A percentile compares a stretch with the other conserved stretches of the same genome.
phyloP scores from a whole-genome alignment of 2,329 filamentous ascomycete genomes.

The Rutstroemia sp. region DNA sequence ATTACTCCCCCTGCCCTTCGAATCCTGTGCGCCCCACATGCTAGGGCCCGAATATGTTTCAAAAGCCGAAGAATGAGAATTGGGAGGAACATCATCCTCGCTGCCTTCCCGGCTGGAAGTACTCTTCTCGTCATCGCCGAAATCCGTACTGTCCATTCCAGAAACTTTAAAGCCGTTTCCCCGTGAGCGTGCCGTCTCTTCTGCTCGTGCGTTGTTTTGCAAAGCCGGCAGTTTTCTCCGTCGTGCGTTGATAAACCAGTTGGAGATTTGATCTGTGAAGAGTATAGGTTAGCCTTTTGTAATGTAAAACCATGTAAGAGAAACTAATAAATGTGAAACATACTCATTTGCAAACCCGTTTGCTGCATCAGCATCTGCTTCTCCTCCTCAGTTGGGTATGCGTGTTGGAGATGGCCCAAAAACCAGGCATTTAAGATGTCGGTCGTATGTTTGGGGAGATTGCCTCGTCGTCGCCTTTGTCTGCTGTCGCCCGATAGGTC shows the following conservation, averaged over 20 bases:
- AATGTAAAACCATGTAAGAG: neutral
- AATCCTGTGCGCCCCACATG: too few relatives aligned
- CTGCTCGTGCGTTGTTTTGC: slow-evolving; percentile 23
- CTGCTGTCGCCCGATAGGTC: slow-evolving; percentile 17
- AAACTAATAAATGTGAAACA: slow-evolving; percentile 30
- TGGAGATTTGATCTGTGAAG: slow-evolving; percentile 57
- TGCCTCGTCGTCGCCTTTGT: slow-evolving; percentile 60
- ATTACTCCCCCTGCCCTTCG: too few relatives aligned
- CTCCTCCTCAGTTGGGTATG: slow-evolving; percentile 82
- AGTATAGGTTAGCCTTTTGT: neutral
- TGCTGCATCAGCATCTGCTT: slow-evolving; percentile 72
- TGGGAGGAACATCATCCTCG: neutral
- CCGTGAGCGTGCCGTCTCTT: slow-evolving; percentile 13
- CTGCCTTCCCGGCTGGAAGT: neutral
- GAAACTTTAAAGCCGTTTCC: neutral
- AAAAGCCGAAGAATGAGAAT: too few relatives aligned
- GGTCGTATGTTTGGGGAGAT: slow-evolving; percentile 84
- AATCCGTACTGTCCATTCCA: too few relatives aligned
- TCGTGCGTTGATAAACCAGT: slow-evolving; percentile 76
- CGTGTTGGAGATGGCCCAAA: slow-evolving; percentile 65
- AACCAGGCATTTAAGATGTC: slow-evolving; percentile 79
- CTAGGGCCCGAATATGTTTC: too few relatives aligned
- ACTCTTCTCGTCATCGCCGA: neutral
- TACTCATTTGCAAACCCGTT: slow-evolving; percentile 73
- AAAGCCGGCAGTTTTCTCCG: slow-evolving; percentile 50